Conservation (phyloP, 169 alveolate species). For the Plasmodium vivax region DNA sequence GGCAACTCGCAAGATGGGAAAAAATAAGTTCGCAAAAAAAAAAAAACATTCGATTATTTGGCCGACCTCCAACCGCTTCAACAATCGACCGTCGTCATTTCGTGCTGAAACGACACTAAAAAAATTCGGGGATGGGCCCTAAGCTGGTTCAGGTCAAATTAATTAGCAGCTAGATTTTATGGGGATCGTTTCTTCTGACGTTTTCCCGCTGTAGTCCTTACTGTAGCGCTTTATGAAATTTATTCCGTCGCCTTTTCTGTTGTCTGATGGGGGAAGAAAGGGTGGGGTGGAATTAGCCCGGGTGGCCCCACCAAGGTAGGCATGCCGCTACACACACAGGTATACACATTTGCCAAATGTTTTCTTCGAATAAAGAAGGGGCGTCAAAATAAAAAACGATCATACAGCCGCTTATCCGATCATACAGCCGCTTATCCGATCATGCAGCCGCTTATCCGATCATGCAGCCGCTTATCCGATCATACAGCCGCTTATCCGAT, state of each 20-base stretch:
- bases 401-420: neutral
- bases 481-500: neutral
- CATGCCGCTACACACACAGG: neutral
- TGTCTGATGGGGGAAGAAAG: slow-evolving; percentile 12
- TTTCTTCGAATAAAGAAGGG: neutral
- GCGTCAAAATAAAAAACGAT: neutral
- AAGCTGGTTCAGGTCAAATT: neutral
- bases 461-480: neutral
- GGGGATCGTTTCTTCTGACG: slow-evolving; percentile 57
- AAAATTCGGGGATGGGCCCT: neutral
- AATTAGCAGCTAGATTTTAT: slow-evolving; percentile 9
- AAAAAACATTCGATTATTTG: neutral
- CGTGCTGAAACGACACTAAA: neutral
- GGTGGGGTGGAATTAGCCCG: neutral
- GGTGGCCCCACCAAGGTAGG: neutral
- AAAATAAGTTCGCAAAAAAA: neutral
- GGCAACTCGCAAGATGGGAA: neutral
- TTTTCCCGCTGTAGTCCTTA: slow-evolving; percentile 14
- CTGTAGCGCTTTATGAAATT: slow-evolving; percentile 28
- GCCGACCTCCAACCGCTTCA: neutral
- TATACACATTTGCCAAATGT: neutral
- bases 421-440: neutral
- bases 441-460: neutral
- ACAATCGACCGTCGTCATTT: neutral
- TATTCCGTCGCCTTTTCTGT: slow-evolving; percentile 57